These are phyloP conservation scores for Lentithecium fluviatile DNA, from an alignment of 495 filamentous ascomycete species.

Conservation along the genomic window DNA sequence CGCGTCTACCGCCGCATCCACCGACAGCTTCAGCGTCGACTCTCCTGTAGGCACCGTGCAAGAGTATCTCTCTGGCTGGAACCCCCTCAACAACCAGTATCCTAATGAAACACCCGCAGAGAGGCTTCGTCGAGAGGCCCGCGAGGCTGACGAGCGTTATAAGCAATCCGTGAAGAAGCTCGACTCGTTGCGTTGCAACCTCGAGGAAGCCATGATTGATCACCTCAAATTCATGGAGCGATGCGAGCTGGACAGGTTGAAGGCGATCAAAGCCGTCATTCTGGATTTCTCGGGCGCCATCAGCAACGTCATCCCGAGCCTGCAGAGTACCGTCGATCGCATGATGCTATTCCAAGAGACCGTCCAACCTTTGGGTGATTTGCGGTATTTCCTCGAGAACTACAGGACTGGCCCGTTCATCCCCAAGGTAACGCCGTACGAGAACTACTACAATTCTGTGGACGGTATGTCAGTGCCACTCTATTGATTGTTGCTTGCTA, in stretches of 20 bases:
- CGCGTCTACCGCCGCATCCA: slow-evolving; percentile 60
- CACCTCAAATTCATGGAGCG: slow-evolving; percentile 96
- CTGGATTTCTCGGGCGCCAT: slow-evolving; percentile 97
- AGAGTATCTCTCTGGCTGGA: slow-evolving; percentile 88
- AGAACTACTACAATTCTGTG: slow-evolving; percentile 98
- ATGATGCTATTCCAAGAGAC: slow-evolving; percentile 99
- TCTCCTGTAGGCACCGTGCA: slow-evolving; percentile 71
- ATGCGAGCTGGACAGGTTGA: slow-evolving; percentile 92
- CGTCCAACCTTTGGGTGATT: slow-evolving; percentile 85
- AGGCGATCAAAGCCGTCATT: slow-evolving; percentile 96
- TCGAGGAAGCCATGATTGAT: slow-evolving; percentile 91
- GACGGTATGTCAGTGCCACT: slow-evolving; percentile 56
- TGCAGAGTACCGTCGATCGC: slow-evolving; percentile 92
- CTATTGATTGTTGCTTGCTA: neutral
- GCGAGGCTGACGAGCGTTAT: slow-evolving; percentile 90
- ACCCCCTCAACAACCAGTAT: slow-evolving; percentile 81
- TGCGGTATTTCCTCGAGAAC: slow-evolving; percentile 95
- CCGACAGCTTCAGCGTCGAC: slow-evolving; percentile 55
- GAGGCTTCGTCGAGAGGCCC: slow-evolving; percentile 81
- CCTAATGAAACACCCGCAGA: slow-evolving; percentile 89
- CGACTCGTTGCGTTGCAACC: slow-evolving; percentile 83
- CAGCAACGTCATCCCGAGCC: slow-evolving; percentile 94
- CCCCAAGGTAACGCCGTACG: slow-evolving; percentile 88
- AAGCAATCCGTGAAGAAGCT: slow-evolving; percentile 80
- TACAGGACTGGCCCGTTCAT: slow-evolving; percentile 92